These are phyloP conservation scores for Cystofilobasidium capitatum DNA, from an alignment of 768 basidiomycete genomes.

Conservation along the genomic window DNA sequence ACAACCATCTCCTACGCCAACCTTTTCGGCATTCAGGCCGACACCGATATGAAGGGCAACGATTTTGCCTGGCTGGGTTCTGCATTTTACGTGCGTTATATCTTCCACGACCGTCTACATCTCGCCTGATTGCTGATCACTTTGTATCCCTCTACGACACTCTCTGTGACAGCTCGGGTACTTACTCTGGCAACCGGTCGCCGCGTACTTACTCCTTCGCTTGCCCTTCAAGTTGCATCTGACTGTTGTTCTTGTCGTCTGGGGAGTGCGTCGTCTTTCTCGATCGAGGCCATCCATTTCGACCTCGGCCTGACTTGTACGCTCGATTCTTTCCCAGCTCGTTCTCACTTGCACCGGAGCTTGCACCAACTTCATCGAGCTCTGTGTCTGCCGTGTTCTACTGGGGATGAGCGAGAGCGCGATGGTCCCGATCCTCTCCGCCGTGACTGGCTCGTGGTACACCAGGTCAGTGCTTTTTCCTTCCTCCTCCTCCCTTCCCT, in stretches of 20 bases:
- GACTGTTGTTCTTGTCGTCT: not conserved
- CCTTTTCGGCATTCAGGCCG: constrained; percentile 6
- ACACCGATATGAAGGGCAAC: not conserved
- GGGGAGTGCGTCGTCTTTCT: not conserved
- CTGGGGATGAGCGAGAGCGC: not conserved
- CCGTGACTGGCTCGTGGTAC: not conserved
- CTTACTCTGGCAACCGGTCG: not conserved
- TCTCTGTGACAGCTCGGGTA: not conserved
- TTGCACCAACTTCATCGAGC: not conserved
- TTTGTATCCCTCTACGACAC: not conserved
- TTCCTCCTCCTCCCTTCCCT: too few species aligned
- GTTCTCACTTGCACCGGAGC: constrained; percentile 2
- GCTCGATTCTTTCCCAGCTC: too few species aligned
- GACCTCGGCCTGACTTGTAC: too few species aligned
- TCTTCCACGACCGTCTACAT: not conserved
- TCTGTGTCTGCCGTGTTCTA: not conserved
- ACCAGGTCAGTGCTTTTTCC: not conserved
- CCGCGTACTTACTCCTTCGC: not conserved
- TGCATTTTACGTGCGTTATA: not conserved
- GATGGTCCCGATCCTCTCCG: not conserved
- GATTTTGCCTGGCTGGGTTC: constrained; percentile 1
- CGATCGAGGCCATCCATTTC: too few species aligned
- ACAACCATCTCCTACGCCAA: constrained; percentile 8
- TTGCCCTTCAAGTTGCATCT: not conserved
- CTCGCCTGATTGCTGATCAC: too few species aligned